These are phyloP conservation scores for Boeremia lycopersici DNA, from an alignment of 2,329 filamentous ascomycete species.

Conservation along the genomic window DNA sequence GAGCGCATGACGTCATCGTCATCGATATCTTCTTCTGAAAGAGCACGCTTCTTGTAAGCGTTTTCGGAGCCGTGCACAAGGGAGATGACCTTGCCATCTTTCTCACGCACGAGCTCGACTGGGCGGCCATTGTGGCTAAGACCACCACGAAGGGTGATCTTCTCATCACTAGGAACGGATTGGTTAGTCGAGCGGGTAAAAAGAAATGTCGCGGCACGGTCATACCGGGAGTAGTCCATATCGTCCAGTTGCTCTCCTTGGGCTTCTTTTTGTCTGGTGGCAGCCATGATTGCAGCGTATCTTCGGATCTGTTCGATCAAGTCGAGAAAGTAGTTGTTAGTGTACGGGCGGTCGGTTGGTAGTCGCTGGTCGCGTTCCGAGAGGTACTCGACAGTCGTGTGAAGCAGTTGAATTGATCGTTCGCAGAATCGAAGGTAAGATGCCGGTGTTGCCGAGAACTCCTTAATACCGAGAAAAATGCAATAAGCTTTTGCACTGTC, in stretches of 20 bases:
- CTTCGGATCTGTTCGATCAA: constrained; percentile 90
- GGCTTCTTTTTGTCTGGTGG: constrained; percentile 70
- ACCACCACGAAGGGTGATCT: constrained; percentile 81
- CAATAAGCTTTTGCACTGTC: constrained; percentile 70
- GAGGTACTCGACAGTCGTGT: constrained; percentile 84
- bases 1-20: constrained; percentile 85
- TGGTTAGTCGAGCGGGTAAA: constrained; percentile 30
- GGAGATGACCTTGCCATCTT: constrained; percentile 79
- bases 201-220: constrained; percentile 27
- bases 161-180: constrained; percentile 61
- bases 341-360: constrained; percentile 86
- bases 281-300: constrained; percentile 84
- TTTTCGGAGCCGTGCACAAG: constrained; percentile 65
- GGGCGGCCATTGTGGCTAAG: constrained; percentile 81
- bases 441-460: constrained; percentile 69
- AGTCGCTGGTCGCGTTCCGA: constrained; percentile 85
- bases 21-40: constrained; percentile 70
- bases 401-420: constrained; percentile 86
- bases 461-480: constrained; percentile 69
- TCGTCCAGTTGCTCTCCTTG: constrained; percentile 60
- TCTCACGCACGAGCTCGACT: constrained; percentile 81
- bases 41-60: constrained; percentile 65
- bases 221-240: constrained; percentile 57
- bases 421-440: constrained; percentile 89
- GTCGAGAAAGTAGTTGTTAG: constrained; percentile 95